Evolutionary conservation across 2,329 filamentous ascomycete species (phyloP).

Genomic region (Coleophoma cylindrospora): DNA sequence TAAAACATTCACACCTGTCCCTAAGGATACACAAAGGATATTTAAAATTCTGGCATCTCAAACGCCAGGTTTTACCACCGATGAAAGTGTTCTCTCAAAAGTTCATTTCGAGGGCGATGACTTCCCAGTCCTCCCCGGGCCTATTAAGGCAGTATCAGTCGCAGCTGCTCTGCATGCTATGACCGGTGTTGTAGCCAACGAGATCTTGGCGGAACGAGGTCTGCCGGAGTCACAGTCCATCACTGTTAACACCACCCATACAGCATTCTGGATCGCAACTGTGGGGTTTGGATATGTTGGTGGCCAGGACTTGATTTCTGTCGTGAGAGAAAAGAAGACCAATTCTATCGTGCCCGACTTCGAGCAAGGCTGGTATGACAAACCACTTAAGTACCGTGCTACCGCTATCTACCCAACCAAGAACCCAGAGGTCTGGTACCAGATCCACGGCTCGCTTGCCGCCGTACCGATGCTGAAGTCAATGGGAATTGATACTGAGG

Average conservation of each 20-base stretch:
- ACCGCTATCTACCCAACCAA: conserved; percentile 55
- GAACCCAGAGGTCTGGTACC: conserved; percentile 58
- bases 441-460: conserved; percentile 68
- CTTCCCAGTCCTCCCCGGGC: conserved; percentile 35
- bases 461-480: conserved; percentile 61
- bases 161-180: conserved; percentile 37
- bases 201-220: conserved; percentile 28
- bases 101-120: conserved; percentile 34
- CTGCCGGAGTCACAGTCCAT: background rate
- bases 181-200: conserved; percentile 35
- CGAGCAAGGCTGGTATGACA: conserved; percentile 2
- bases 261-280: conserved; percentile 5
- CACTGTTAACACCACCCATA: conserved; percentile 8
- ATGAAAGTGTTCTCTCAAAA: conserved; percentile 24
- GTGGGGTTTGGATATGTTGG: conserved; percentile 1
- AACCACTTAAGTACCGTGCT: background rate
- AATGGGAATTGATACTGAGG: conserved; percentile 49
- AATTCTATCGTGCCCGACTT: background rate
- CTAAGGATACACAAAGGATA: conserved; percentile 31
- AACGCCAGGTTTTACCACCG: conserved; percentile 35
- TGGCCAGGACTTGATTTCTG: conserved; percentile 1
- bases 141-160: conserved; percentile 36
- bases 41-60: conserved; percentile 29
- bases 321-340: background rate
- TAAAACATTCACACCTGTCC: conserved; percentile 29